Conservation (phyloP, 2,329 filamentous ascomycete genomes). For the Exophiala oligosperma region DNA sequence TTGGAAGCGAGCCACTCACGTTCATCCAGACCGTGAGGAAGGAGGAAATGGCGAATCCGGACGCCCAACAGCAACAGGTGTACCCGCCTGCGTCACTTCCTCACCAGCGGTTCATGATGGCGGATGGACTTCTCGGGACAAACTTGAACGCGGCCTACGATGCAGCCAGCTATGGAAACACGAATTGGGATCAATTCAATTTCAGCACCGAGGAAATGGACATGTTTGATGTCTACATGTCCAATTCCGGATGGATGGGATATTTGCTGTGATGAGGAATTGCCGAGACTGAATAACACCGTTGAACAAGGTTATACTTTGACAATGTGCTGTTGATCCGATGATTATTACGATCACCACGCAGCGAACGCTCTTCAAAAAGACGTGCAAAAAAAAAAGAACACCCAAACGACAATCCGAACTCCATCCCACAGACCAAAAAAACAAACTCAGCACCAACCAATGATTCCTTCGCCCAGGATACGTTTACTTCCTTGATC, state of each 20-base stretch:
- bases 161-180: conserved; percentile 25
- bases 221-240: conserved; percentile 27
- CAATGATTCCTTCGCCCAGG: conserved; percentile 28
- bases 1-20: conserved; percentile 5
- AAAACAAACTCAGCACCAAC: conserved; percentile 24
- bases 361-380: no score
- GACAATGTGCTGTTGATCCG: no score
- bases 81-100: neutral
- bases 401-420: no score
- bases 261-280: conserved; percentile 17
- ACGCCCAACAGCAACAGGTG: neutral
- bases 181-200: conserved; percentile 28
- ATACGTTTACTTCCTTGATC: conserved; percentile 14
- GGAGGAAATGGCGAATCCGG: neutral
- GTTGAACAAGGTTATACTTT: no score
- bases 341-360: no score
- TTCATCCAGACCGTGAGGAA: conserved; percentile 9
- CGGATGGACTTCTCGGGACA: conserved; percentile 7
- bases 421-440: conserved; percentile 1
- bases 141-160: conserved; percentile 25
- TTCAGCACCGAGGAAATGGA: conserved; percentile 24
- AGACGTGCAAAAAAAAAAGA: no score
- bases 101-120: neutral
- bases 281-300: neutral
- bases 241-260: conserved; percentile 27